These are phyloP conservation scores for Colletotrichum melonis DNA, from an alignment of 2,329 filamentous ascomycete genomes.

Conservation along the genomic window DNA sequence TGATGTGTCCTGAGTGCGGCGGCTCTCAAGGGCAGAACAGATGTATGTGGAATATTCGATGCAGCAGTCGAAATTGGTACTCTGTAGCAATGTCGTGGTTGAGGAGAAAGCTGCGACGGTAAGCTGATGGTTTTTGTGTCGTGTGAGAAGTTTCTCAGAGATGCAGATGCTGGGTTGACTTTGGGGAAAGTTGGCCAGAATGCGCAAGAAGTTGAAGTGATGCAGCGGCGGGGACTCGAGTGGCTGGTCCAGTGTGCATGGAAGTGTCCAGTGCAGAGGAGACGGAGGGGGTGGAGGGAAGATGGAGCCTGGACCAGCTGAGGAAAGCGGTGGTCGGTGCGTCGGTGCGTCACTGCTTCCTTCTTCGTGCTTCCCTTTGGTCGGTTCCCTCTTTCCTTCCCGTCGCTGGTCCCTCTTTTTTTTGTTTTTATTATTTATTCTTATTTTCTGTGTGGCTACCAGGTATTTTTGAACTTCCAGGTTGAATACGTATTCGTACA, in stretches of 20 bases:
- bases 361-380: conserved; percentile 22
- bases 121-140: conserved; percentile 7
- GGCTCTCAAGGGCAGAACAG: conserved; percentile 4
- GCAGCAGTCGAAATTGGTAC: neutral
- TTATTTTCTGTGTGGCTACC: neutral
- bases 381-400: conserved; percentile 10
- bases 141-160: conserved; percentile 22
- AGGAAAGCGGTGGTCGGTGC: conserved; percentile 35
- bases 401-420: neutral
- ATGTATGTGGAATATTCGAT: neutral
- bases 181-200: conserved; percentile 34
- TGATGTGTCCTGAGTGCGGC: conserved; percentile 1
- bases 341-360: conserved; percentile 34
- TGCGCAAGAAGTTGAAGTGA: conserved; percentile 35
- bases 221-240: conserved; percentile 16
- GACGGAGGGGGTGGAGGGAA: conserved; percentile 24
- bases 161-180: conserved; percentile 23
- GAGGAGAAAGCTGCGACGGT: neutral
- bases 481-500: no score
- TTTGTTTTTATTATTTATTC: neutral
- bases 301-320: conserved; percentile 27
- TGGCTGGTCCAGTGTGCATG: conserved; percentile 22
- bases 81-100: neutral
- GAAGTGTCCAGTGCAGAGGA: no score
- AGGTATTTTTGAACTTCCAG: no score